Base-by-base conservation (phyloP, 2,329 filamentous ascomycete species). In the Penicillium carneum region DNA sequence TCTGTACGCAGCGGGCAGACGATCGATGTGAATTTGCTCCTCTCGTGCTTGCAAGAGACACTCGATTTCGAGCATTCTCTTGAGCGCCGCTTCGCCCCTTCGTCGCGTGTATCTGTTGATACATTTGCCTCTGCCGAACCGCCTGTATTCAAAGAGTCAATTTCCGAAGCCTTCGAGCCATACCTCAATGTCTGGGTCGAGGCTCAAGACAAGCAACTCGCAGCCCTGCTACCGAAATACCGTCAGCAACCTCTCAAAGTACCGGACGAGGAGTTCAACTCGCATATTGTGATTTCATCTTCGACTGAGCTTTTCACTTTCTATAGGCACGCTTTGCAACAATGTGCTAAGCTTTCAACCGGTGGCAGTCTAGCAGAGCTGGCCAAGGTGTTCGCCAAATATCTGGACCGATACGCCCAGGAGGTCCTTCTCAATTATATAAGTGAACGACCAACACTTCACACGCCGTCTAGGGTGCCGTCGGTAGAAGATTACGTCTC, bases 131-230 rank as follows among this genome's bases (percentile, higher is more conserved):
- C 92, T 1, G 91, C 93, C 54, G 88, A 88, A 68, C 82, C 88
- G 0, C 88, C 91, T 20, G 89, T 87, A 57, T 97, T 97, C 76
- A 90, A 91, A 57, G 92, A 96, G 58, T 89, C 92, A 4, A 97
- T 99, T 63, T 98, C 95, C 0, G 92, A 96, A 64, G 95, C 95
- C 0, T 99, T 99, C 72, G 95, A 98, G 78, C 95, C 95, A 1
- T 99, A 98, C 76, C 84, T 99, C 66, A 97, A 92, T 74, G 82
- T 99, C 4, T 99, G 95, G 95, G 93, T 99, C 1, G 94, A 98
- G 62, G 94, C 92, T 10, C 95, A 98, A 77, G 94, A 97, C 77
- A 94, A 88, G 70, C 90, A 96, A 71, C 83, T 98, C 60, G 90
- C 92, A 6, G 79, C 83, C 8, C 87, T 98, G 79, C 91, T 99